Percentiles rank a stretch among this genome's conserved stretches.
Evolutionary conservation across 441 rosid genomes (phyloP).

Genomic region (Mallotus japonicus): DNA sequence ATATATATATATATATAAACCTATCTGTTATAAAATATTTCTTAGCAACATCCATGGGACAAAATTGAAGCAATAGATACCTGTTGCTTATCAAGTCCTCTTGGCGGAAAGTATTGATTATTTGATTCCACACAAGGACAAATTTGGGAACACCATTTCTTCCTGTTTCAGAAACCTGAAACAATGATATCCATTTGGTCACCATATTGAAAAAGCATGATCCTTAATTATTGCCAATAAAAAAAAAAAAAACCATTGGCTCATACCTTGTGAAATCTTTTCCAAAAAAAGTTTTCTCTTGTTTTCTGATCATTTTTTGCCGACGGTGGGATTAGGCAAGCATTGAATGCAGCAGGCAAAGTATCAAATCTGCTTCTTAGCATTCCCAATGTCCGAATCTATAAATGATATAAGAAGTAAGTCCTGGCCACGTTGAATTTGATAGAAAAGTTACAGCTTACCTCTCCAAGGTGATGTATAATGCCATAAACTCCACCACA

Average conservation of each 20-base stretch:
- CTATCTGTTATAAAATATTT: conserved; percentile 3
- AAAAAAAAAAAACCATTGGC: conserved; percentile 9
- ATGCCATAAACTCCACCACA: conserved; percentile 96
- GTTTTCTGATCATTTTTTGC: conserved; percentile 44
- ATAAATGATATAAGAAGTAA: conserved; percentile 33
- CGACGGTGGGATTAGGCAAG: conserved; percentile 65
- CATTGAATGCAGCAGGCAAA: conserved; percentile 85
- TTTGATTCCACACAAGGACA: conserved; percentile 94
- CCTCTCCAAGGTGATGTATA: conserved; percentile 99
- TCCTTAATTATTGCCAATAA: conserved; percentile 12
- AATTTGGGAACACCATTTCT: conserved; percentile 65
- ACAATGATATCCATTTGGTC: conserved; percentile 16
- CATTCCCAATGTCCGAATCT: conserved; percentile 99
- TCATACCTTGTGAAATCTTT: conserved; percentile 60
- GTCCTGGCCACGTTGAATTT: conserved; percentile 21
- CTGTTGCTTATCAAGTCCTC: conserved; percentile 96
- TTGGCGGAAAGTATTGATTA: conserved; percentile 61
- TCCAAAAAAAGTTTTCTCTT: conserved; percentile 43
- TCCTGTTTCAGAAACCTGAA: conserved; percentile 51
- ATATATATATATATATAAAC: not conserved
- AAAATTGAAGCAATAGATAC: conserved; percentile 34
- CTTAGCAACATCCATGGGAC: conserved; percentile 12
- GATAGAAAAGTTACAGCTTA: conserved; percentile 33
- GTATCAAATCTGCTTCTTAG: conserved; percentile 91
- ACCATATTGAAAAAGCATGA: conserved; percentile 8